phyloP scores from a whole-genome alignment of 176 grass and related monocot species.

The Carex myosuroides region DNA sequence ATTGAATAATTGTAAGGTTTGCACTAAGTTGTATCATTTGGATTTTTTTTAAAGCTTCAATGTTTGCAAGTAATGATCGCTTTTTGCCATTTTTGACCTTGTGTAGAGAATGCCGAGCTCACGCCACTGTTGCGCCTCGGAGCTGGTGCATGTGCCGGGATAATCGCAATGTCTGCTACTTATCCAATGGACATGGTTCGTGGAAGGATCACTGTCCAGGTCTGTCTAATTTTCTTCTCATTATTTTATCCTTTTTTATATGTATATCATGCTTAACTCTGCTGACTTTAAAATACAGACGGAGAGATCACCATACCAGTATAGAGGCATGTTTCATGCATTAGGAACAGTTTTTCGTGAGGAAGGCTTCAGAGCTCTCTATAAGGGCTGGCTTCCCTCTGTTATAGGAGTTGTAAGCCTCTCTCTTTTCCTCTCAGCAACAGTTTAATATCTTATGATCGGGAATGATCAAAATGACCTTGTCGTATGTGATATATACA shows the following conservation, averaged over 20 bases:
- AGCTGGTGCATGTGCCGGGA: conserved; percentile 96
- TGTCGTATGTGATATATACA: neutral
- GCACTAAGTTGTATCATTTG: neutral
- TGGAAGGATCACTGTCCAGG: conserved; percentile 97
- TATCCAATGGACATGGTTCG: conserved; percentile 99
- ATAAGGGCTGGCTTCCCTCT: conserved; percentile 98
- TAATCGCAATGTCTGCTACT: conserved; percentile 99
- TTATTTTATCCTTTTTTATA: neutral
- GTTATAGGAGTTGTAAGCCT: conserved; percentile 93
- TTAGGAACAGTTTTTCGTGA: conserved; percentile 86
- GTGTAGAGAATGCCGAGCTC: conserved; percentile 83
- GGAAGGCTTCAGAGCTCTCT: conserved; percentile 96
- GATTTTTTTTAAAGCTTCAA: neutral
- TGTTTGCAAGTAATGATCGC: conserved; percentile 5
- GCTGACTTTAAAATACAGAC: conserved; percentile 46
- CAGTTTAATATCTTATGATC: neutral
- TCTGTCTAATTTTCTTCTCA: conserved; percentile 7
- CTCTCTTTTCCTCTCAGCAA: neutral
- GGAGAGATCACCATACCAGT: conserved; percentile 88
- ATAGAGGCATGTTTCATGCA: conserved; percentile 98
- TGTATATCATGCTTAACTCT: neutral
- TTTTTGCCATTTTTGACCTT: conserved; percentile 18
- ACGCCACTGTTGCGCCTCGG: conserved; percentile 75
- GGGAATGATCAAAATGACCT: neutral
- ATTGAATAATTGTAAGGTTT: neutral